phyloP scores from a whole-genome alignment of 371 early-diverging fungal genomes.

The Lichtheimia hyalospora region DNA sequence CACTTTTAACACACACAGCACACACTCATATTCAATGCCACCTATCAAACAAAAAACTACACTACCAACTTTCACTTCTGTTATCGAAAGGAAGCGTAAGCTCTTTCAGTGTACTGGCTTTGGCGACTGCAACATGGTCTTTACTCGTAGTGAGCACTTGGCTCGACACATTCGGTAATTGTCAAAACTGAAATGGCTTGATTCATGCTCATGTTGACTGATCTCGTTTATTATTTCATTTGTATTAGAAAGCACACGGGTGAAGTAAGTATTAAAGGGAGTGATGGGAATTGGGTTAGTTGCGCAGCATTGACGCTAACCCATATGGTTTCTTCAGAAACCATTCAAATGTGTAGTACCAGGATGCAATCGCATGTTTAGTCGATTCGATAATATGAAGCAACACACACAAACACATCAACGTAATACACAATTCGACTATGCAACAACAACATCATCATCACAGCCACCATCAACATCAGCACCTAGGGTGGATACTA shows the following conservation, averaged over 20 bases:
- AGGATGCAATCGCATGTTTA: slow-evolving; percentile 58
- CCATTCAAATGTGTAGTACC: slow-evolving; percentile 61
- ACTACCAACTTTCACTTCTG: neutral
- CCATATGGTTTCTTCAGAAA: slow-evolving; percentile 28
- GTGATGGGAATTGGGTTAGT: too few species aligned
- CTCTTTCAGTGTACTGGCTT: slow-evolving; percentile 52
- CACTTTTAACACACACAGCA: neutral
- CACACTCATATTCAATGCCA: slow-evolving; percentile 1
- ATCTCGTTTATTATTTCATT: neutral
- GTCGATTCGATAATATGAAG: slow-evolving; percentile 67
- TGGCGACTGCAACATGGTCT: slow-evolving; percentile 54
- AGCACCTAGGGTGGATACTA: neutral
- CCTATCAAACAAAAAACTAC: neutral
- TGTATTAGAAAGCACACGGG: slow-evolving; percentile 6
- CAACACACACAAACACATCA: slow-evolving; percentile 60
- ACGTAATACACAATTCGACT: slow-evolving; percentile 1
- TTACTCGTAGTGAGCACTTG: slow-evolving; percentile 53
- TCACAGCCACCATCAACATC: neutral
- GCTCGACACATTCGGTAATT: slow-evolving; percentile 50
- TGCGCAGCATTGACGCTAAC: neutral
- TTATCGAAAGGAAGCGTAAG: slow-evolving; percentile 27
- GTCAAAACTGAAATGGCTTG: neutral
- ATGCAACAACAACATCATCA: slow-evolving; percentile 1
- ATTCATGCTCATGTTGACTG: neutral
- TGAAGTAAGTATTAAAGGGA: slow-evolving; percentile 2